phyloP scores from a whole-genome alignment of 2,329 filamentous ascomycete genomes.

The Monilinia laxa region DNA sequence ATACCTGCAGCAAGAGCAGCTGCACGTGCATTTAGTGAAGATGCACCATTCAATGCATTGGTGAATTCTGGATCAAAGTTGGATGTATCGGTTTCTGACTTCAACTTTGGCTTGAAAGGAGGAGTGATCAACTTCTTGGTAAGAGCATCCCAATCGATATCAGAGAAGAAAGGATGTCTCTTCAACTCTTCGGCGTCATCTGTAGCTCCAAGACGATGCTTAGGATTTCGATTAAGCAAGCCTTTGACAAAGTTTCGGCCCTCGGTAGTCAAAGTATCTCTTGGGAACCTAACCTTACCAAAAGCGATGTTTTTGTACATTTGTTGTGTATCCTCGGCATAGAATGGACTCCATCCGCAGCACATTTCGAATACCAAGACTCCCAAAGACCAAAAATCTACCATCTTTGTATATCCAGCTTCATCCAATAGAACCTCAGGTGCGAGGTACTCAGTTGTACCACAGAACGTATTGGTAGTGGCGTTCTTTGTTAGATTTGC shows the following conservation, averaged over 20 bases:
- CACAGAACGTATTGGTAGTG: constrained; percentile 98
- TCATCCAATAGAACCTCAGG: constrained; percentile 95
- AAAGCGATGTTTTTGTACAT: constrained; percentile 99
- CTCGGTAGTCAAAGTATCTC: constrained; percentile 90
- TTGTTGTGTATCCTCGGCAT: constrained; percentile 97
- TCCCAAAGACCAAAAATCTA: constrained; percentile 98
- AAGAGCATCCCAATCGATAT: constrained; percentile 89
- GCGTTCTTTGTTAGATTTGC: constrained; percentile 96
- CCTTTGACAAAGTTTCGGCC: constrained; percentile 98
- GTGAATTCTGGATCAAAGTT: constrained; percentile 99
- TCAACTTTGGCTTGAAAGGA: constrained; percentile 96
- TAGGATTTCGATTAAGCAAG: constrained; percentile 92
- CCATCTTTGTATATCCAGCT: constrained; percentile 98
- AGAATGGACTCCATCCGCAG: constrained; percentile 98
- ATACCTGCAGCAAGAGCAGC: constrained; percentile 83
- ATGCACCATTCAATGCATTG: constrained; percentile 82
- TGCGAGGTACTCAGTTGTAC: constrained; percentile 95
- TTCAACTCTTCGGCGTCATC: constrained; percentile 93
- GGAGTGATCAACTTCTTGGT: constrained; percentile 89
- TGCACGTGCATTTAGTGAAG: constrained; percentile 87
- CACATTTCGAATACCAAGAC: constrained; percentile 99
- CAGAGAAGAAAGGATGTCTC: constrained; percentile 88
- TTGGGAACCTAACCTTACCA: constrained; percentile 93
- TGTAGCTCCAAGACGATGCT: constrained; percentile 86
- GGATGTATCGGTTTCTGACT: constrained; percentile 92